A percentile compares a stretch with the other conserved stretches of the same genome.
These are phyloP conservation scores for Suillus lakei DNA, from an alignment of 768 basidiomycete species.

Conservation along the genomic window DNA sequence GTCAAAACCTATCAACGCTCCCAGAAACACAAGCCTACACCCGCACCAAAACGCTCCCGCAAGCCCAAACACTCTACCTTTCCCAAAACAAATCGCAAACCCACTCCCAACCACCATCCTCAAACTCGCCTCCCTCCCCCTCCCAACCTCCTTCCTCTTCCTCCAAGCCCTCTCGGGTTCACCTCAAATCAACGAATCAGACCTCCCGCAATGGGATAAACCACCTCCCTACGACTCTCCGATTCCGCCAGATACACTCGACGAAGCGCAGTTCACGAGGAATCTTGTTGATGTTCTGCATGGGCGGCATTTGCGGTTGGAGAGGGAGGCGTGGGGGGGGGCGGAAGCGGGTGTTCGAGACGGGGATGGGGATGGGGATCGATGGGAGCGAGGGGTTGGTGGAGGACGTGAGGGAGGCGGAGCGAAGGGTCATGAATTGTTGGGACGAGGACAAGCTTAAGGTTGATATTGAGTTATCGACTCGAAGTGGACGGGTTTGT, in stretches of 20 bases:
- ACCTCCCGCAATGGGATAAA: constrained; percentile 6
- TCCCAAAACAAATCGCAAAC: too few relatives aligned
- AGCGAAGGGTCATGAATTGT: not conserved
- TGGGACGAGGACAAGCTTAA: not conserved
- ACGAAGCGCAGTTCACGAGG: constrained; percentile 4
- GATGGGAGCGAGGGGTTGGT: too few relatives aligned
- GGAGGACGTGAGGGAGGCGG: not conserved
- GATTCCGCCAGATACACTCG: not conserved
- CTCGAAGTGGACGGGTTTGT: too few relatives aligned
- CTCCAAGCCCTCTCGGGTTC: not conserved
- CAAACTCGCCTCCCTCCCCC: not conserved
- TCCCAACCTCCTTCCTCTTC: constrained; percentile 8
- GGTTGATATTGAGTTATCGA: not conserved
- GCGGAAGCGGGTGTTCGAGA: not conserved
- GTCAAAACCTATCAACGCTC: too few relatives aligned
- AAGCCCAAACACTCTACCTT: too few relatives aligned
- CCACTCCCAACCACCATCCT: not conserved
- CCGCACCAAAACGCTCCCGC: too few relatives aligned
- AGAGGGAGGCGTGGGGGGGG: not conserved
- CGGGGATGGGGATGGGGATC: too few relatives aligned
- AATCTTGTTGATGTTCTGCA: constrained; percentile 11
- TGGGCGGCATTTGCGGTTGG: not conserved
- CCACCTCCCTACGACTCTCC: constrained; percentile 7
- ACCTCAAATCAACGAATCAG: constrained; percentile 4
- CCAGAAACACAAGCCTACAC: too few relatives aligned